Evolutionary conservation across 805 yeast species (phyloP), one percentile per base, ranked within the genome.

Genomic region (Wickerhamiella spandovensis): DNA sequence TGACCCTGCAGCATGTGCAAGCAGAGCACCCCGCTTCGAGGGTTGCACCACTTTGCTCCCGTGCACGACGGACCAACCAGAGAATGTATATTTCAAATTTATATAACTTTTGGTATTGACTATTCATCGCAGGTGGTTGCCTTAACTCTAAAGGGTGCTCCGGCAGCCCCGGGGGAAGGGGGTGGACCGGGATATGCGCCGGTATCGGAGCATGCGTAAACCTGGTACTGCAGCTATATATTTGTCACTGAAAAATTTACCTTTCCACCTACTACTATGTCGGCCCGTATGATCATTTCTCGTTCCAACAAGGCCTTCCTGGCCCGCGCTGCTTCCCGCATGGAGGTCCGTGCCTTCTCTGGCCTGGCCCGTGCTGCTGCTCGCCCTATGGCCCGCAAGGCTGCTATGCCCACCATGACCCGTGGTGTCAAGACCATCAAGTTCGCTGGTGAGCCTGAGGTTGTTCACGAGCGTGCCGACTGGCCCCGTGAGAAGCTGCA

Each of bases 401-500:
- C 76, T 59, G 64, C 73, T 54, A 77, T 61, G 66, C 76, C 66
- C 69, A 76, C 65, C 59, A 81, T 82, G 61, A 72, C 76, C 63
- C 86, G 98, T 75, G 97, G 97, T 75, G 69, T 90, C 67, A 88
- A 92, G 79, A 80, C 85, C 75, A 92, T 92, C 76, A 86, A 87
- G 82, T 92, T 92, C 66, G 96, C 87, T 71, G 97, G 97, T 73
- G 59, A 58, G 44, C 86, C 82, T 65, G 98, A 92, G 78, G 73
- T 82, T 61, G 98, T 92, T 61, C 90, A 92, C 78, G 97, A 92
- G 79, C 86, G 98, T 75, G 82, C 88, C 64, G 98, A 92, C 84
- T 92, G 98, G 98, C 98, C 98, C 74, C 79, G 83, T 71, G 97
- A 90, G 76, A 90, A 85, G 78, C 78, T 92, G 66, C 78, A 82